Evolutionary conservation across 495 filamentous ascomycete genomes (phyloP).

Genomic region (Umbilicaria muhlenbergii): DNA sequence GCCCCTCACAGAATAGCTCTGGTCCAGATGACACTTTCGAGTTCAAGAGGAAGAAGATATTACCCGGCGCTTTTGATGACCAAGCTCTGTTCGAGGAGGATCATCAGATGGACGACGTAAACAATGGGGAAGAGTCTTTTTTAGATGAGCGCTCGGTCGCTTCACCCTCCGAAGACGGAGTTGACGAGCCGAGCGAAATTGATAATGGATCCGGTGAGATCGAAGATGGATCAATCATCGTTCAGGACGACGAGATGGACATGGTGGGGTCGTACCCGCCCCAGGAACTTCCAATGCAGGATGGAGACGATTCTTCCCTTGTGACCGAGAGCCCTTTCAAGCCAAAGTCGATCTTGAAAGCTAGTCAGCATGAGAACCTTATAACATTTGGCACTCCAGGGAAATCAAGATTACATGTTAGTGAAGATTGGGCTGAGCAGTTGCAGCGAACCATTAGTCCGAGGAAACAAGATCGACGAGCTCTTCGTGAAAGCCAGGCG

Average conservation of each 20-base stretch:
- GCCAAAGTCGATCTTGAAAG: slow-evolving; percentile 32
- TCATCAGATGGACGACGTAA: slow-evolving; percentile 29
- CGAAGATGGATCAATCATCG: slow-evolving; percentile 46
- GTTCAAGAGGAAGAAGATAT: slow-evolving; percentile 53
- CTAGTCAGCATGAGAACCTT: slow-evolving; percentile 19
- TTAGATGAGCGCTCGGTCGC: slow-evolving; percentile 78
- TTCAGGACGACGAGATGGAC: slow-evolving; percentile 53
- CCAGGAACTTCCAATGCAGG: slow-evolving; percentile 52
- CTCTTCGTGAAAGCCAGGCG: slow-evolving; percentile 42
- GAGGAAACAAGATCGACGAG: slow-evolving; percentile 65
- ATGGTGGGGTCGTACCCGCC: slow-evolving; percentile 61
- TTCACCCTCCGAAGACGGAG: slow-evolving; percentile 53
- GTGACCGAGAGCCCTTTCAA: slow-evolving; percentile 14
- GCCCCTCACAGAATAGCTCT: slow-evolving; percentile 31
- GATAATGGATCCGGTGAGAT: slow-evolving; percentile 43
- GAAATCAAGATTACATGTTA: slow-evolving; percentile 39
- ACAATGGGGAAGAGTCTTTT: slow-evolving; percentile 52
- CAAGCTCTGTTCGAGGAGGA: slow-evolving; percentile 38
- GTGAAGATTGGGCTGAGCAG: slow-evolving; percentile 76
- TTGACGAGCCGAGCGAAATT: slow-evolving; percentile 43
- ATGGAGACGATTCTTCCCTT: slow-evolving; percentile 18
- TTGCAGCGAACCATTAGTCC: slow-evolving; percentile 85
- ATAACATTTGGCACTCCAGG: slow-evolving; percentile 36
- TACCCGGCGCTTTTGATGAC: slow-evolving; percentile 67
- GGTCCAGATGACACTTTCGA: slow-evolving; percentile 67